Evolutionary conservation across 768 basidiomycete genomes (phyloP), one percentile per base, ranked within the genome.

Genomic region (Phallus indusiatus): DNA sequence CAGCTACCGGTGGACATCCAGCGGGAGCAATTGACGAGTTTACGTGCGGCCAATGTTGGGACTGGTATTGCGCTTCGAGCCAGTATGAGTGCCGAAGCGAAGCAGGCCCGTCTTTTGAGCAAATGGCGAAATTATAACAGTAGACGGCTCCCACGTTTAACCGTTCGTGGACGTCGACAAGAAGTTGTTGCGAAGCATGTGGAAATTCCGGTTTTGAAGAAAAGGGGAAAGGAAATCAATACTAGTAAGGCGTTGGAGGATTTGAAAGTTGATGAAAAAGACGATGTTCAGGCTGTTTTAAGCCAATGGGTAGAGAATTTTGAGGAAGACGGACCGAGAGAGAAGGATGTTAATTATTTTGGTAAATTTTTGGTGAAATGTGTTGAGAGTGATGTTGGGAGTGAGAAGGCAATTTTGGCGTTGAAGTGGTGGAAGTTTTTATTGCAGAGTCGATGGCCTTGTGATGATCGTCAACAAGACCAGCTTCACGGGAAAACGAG

Each of bases 391-490:
- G 86, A 89, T 67, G 78, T 65, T n/a, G 83, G 89, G 0, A 71
- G 91, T 46, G 85, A 86, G 71, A 80, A 80, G 61, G 86, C 83
- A 55, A 70, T 88, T 12, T 80, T 80, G 22, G 80, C 90, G 17
- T 75, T 90, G 76, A 84, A 80, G 65, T 94, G 87, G 88, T 94
- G 91, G 93, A 70, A 83, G 62, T 76, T 86, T 34, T 67, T 94
- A 24, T 68, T 91, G 64, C 73, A 85, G 64, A 73, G 84, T 61
- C 70, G 80, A 65, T 92, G 86, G 79, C 79, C 76, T 11, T 70
- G 74, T 3, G 79, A 79, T 56, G 85, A 88, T 69, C 64, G 71
- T 34, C 66, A 67, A 24, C 66, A 68, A 49, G 56, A 59, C 69
- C 61, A n/a, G n/a, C n/a, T n/a, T n/a, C n/a, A n/a, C n/a, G 63